Base-by-base conservation (phyloP, 2,329 filamentous ascomycete genomes). In the Stachybotrys chlorohalonatus region DNA sequence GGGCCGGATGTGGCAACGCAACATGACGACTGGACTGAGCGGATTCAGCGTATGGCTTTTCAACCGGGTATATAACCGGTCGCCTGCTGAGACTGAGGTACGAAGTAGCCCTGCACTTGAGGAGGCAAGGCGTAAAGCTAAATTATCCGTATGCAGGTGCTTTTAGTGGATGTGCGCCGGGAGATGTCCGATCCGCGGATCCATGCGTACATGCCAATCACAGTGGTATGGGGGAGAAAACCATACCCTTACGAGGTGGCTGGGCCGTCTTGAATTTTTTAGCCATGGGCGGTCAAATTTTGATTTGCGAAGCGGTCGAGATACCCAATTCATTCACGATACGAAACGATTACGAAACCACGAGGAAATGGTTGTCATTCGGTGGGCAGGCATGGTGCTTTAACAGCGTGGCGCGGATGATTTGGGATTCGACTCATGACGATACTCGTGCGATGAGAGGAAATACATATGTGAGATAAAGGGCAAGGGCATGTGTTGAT, bases 211-310 rank as follows among this genome's bases (percentile, higher is more conserved):
- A 67, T 76, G 57, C 72, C 71, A 31, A 65, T 79, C n/a, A 72
- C 75, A 56, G 74, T 81, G 6, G 75, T 82, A 0, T 75, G 72
- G 61, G 79, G 77, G 8, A 70, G 78, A 31, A 81, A 80, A 58
- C 79, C 79, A 1, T 68, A 66, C 53, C 66, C 64, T 0, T 62
- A 66, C 13, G 73, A 76, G 52, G 46, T 49, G 51, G 54, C 52
- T 2, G 46, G 15, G 46, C 46, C 2, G 16, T 11, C 7, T 42
- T 42, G 36, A 42, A 42, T 9, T 3, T 42, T 42, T 5, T 3
- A 42, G 8, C 36, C 36, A 42, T 42, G 36, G 36, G 24, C 24
- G 13, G 36, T 42, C 36, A 13, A 42, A 13, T 4, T 24, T 24
- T 24, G 24, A 24, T 24, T 24, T 42, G 36, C 36, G 36, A 42